Evolutionary conservation across 2,329 filamentous ascomycete genomes (phyloP).

Genomic region (Fusarium camptoceras): DNA sequence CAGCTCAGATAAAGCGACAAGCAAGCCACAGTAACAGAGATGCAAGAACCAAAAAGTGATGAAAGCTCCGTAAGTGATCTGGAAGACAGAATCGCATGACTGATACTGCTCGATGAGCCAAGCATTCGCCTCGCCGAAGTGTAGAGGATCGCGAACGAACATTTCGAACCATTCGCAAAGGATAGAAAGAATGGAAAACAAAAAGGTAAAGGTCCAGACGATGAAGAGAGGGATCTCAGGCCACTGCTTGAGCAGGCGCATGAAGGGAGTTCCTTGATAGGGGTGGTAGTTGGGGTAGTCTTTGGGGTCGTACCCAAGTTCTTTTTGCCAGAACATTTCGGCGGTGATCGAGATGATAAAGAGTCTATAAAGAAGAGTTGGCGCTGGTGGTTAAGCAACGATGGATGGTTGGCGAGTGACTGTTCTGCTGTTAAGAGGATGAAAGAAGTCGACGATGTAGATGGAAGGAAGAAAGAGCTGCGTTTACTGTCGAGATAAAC

Average conservation of each 20-base stretch:
- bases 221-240: constrained; percentile 3
- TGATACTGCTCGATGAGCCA: constrained; percentile 29
- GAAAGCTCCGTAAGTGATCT: constrained; percentile 19
- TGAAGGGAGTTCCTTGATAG: constrained; percentile 19
- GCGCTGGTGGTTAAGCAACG: background rate
- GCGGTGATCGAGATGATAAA: background rate
- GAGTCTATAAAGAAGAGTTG: background rate
- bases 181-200: constrained; percentile 14
- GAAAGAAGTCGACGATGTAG: constrained; percentile 3
- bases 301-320: constrained; percentile 30
- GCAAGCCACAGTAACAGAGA: background rate
- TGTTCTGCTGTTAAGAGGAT: constrained; percentile 6
- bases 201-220: constrained; percentile 2
- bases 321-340: constrained; percentile 19
- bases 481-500: background rate
- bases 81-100: constrained; percentile 2
- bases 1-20: constrained; percentile 2
- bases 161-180: constrained; percentile 20
- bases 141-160: constrained; percentile 6
- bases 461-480: background rate
- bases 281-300: constrained; percentile 29
- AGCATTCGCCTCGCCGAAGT: constrained; percentile 10
- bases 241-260: constrained; percentile 12
- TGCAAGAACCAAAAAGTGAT: constrained; percentile 29
- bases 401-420: background rate